A percentile compares a stretch with the other conserved stretches of the same genome.
These are phyloP conservation scores for Panicum hallii DNA, from an alignment of 202 grass and related monocot species.

Conservation along the genomic window DNA sequence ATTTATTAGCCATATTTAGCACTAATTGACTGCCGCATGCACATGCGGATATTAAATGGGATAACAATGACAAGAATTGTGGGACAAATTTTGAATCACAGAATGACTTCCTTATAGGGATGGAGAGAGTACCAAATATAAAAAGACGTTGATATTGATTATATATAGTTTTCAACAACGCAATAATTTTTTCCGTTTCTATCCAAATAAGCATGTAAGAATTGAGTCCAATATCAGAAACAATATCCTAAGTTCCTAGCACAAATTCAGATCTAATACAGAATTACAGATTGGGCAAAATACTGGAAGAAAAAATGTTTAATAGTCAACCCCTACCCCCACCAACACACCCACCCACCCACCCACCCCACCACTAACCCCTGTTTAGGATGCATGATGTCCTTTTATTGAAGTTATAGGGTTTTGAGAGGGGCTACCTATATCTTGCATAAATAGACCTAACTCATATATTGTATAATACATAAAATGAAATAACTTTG, in stretches of 20 bases:
- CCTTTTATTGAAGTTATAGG: background rate
- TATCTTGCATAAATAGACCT: background rate
- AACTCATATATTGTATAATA: background rate
- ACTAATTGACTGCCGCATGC: no score
- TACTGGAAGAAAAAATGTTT: background rate
- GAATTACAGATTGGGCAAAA: background rate
- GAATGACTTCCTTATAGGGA: no score
- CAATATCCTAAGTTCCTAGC: background rate
- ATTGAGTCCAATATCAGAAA: background rate
- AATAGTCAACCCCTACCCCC: no score
- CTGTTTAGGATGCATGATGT: background rate
- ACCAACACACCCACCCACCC: no score
- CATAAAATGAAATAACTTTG: background rate
- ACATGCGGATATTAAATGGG: no score
- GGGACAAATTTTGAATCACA: no score
- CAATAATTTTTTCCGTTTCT: background rate
- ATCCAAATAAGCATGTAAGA: background rate
- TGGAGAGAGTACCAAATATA: background rate
- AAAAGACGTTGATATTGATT: slow-evolving; percentile 1
- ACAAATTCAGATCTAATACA: slow-evolving; percentile 2
- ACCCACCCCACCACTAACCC: no score
- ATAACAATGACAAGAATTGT: no score
- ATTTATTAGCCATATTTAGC: no score
- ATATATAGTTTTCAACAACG: background rate
- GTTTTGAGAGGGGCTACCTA: background rate